These are phyloP conservation scores for Pythium graminicola DNA, from an alignment of 352 stramenopile species.

Conservation along the genomic window DNA sequence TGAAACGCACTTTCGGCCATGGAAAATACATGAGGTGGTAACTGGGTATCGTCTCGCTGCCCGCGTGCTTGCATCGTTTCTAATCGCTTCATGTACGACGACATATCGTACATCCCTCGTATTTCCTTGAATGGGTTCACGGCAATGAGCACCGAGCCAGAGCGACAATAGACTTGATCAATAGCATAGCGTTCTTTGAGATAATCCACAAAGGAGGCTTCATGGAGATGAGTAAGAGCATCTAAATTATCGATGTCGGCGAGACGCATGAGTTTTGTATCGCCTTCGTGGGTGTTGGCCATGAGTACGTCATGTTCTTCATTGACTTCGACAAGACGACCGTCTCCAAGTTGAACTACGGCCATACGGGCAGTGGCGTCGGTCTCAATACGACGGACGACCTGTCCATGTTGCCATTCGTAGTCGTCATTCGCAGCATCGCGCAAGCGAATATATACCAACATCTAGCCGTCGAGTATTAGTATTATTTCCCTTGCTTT, in stretches of 20 bases:
- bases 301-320: conserved; percentile 53
- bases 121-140: conserved; percentile 80
- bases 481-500: no score
- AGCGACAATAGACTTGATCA: conserved; percentile 73
- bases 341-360: conserved; percentile 41
- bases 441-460: conserved; percentile 54
- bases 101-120: conserved; percentile 54
- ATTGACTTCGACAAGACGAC: conserved; percentile 30
- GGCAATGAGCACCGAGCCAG: conserved; percentile 62
- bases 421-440: conserved; percentile 24
- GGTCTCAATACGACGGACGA: conserved; percentile 33
- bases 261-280: conserved; percentile 27
- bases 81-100: conserved; percentile 27
- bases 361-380: conserved; percentile 24
- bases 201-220: conserved; percentile 75
- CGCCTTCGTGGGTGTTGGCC: conserved; percentile 25
- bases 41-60: conserved; percentile 24
- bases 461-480: no score
- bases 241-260: conserved; percentile 65
- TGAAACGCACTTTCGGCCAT: conserved; percentile 69
- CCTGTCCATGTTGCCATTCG: conserved; percentile 38
- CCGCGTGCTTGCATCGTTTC: conserved; percentile 11
- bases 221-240: conserved; percentile 68
- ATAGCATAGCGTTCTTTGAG: conserved; percentile 62
- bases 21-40: conserved; percentile 76